phyloP scores from a whole-genome alignment of 495 filamentous ascomycete species.

The Annulohypoxylon stygium region DNA sequence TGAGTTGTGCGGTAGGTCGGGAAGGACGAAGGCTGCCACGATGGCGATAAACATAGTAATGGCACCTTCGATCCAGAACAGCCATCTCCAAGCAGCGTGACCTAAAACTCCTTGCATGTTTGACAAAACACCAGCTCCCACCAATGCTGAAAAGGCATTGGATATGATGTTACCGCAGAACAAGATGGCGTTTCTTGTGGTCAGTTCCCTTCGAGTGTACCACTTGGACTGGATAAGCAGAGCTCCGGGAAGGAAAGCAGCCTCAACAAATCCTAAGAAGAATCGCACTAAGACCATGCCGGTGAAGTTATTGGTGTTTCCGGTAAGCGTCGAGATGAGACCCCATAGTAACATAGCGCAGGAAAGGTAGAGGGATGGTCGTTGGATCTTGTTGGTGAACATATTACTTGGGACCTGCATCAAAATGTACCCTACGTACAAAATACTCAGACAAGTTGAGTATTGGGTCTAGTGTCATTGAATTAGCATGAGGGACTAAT shows the following conservation, averaged over 20 bases:
- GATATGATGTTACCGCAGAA: constrained; percentile 72
- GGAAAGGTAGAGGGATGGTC: constrained; percentile 61
- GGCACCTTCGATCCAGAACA: constrained; percentile 80
- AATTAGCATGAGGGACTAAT: constrained; percentile 10
- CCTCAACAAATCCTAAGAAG: constrained; percentile 73
- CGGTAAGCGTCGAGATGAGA: constrained; percentile 73
- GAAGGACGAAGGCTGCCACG: constrained; percentile 71
- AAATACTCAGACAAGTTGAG: constrained; percentile 56
- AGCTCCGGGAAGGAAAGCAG: constrained; percentile 60
- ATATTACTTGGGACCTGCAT: constrained; percentile 64
- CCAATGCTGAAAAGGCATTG: constrained; percentile 71
- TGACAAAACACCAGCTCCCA: constrained; percentile 68
- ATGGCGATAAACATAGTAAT: constrained; percentile 60
- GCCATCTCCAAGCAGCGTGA: constrained; percentile 69
- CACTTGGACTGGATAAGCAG: constrained; percentile 67
- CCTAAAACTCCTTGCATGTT: constrained; percentile 64
- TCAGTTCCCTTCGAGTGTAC: constrained; percentile 68
- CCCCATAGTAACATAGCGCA: constrained; percentile 75
- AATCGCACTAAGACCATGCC: constrained; percentile 74
- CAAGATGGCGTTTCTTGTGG: constrained; percentile 68
- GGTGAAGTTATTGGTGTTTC: constrained; percentile 68
- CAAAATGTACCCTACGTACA: constrained; percentile 67
- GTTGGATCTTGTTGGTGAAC: constrained; percentile 56
- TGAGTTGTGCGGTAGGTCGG: constrained; percentile 80
- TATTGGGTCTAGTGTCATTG: constrained; percentile 49